A percentile compares a stretch with the other conserved stretches of the same genome.
Conservation (phyloP, 257 asterid genomes). For the Catharanthus roseus region DNA sequence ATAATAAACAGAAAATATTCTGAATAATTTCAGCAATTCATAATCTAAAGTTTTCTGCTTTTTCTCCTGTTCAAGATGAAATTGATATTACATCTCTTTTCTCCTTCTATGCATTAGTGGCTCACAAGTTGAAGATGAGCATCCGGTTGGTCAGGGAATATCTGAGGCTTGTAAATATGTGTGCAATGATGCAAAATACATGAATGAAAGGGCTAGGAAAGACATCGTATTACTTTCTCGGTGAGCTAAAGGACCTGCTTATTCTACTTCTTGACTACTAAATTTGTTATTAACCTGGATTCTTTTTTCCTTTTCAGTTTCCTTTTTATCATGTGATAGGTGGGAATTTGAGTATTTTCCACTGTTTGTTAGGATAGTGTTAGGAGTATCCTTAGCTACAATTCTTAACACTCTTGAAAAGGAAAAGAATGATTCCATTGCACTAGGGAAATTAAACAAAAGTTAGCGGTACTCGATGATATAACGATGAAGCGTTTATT, state of each 20-base stretch:
- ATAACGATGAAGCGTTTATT: not conserved
- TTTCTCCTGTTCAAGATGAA: slow-evolving; percentile 3
- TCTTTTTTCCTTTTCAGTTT: not conserved
- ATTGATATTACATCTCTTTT: slow-evolving; percentile 21
- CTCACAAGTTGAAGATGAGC: slow-evolving; percentile 41
- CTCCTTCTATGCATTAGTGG: slow-evolving; percentile 30
- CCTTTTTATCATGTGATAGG: not conserved
- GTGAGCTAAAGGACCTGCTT: slow-evolving; percentile 31
- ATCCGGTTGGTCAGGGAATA: slow-evolving; percentile 49
- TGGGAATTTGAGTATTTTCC: not conserved
- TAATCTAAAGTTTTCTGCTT: slow-evolving; percentile 11
- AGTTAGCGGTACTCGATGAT: not conserved
- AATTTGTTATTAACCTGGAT: not conserved
- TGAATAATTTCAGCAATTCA: not conserved
- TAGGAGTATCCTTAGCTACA: not conserved
- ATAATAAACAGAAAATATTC: not conserved
- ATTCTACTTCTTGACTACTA: not conserved
- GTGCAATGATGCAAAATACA: slow-evolving; percentile 69
- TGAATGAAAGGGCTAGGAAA: slow-evolving; percentile 85
- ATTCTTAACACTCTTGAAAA: not conserved
- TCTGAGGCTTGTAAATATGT: slow-evolving; percentile 91
- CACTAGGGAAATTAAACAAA: not conserved
- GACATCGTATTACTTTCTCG: slow-evolving; percentile 81
- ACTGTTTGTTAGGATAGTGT: not conserved
- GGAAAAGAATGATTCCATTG: not conserved